Base-by-base conservation (phyloP, 2,329 filamentous ascomycete species). In the Xylaria sp. region DNA sequence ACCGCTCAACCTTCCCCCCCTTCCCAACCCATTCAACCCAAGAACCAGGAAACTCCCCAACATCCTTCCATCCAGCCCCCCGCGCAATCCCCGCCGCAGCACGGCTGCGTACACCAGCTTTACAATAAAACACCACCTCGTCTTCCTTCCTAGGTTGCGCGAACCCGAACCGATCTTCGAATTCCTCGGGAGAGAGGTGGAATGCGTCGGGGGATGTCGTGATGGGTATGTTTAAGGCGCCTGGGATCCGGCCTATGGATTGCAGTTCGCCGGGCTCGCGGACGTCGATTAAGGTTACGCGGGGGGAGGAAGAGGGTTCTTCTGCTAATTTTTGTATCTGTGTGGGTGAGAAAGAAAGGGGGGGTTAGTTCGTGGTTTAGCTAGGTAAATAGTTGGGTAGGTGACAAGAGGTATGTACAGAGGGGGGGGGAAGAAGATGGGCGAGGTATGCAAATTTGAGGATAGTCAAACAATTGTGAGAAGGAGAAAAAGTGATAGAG, bases 111-210 rank as follows among this genome's bases (percentile, higher is more conserved):
- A 98, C 92, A 2, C 95, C 95, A 0, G 94, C 89, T 80, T 92
- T 96, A 79, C 95, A 99, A 77, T 97, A 98, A 72, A 98, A 95
- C 3, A 98, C 83, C 14, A 97, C 76, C 67, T 86, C 81, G 25
- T 42, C 54, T 21, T 54, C 65, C 0, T 19, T 49, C 2, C 12
- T 11, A 4, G 89, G 94, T 64, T 92, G 90, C 62, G 83, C 79
- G 73, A 91, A 96, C 3, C 92, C 94, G 77, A 92, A 94, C 15
- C 89, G 80, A 63, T 92, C 91, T 73, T 91, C 85, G 73, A 98
- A 98, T 67, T 97, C 93, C 12, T 92, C 90, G 0, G 84, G 82
- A 0, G 83, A 75, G 7, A 97, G 83, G 76, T 93, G 90, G 72
- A 96, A 88, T 62, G 89, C 89, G 76, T 97, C 93, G 0, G 93